Base-by-base conservation (phyloP, 495 filamentous ascomycete genomes). In the Xylaria nigripes region DNA sequence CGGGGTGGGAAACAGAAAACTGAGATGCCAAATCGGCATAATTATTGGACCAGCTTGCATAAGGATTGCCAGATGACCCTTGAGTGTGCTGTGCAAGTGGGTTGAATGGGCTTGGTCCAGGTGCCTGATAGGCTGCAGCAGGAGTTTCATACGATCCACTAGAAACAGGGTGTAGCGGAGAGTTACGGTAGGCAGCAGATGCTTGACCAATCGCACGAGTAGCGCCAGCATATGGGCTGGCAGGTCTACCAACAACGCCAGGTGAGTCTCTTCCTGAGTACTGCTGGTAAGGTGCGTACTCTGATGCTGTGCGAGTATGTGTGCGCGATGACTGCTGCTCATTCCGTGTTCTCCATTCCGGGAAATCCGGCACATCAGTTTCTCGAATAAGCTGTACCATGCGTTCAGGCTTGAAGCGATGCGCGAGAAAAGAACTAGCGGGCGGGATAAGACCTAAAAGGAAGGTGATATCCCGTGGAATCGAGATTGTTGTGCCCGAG, bases 381-480 rank as follows among this genome's bases (percentile, higher is more conserved):
- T 80, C 76, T 24, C 80, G 81, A 24, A 98, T 69, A 19, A 95
- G 76, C 12, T 82, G 78, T 6, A 96, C 83, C 72, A 95, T 74
- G 57, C 78, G 80, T 55, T 81, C 78, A 5, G 91, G 72, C 51
- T 77, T 84, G 61, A 96, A 86, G 16, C 74, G 55, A 68, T 78
- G 55, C 72, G 76, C 53, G 30, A 81, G 77, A 67, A 93, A 96
- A 2, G 78, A 67, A 16, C 88, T 82, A 13, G 89, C 83, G 16
- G 80, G 71, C 9, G 93, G 93, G 32, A 98, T 85, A 57, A 90
- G 83, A 60, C 85, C 83, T 24, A 98, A 71, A 18, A 98, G 75
- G 63, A 90, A 86, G 9, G 82, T 85, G 50, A 97, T 79, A 47
- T 90, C 84, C 13, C 84, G 77, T n/a, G 92, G 89, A 41, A 96